These are phyloP conservation scores for Talaromyces sp. DNA, from an alignment of 2,329 filamentous ascomycete species.

Conservation along the genomic window DNA sequence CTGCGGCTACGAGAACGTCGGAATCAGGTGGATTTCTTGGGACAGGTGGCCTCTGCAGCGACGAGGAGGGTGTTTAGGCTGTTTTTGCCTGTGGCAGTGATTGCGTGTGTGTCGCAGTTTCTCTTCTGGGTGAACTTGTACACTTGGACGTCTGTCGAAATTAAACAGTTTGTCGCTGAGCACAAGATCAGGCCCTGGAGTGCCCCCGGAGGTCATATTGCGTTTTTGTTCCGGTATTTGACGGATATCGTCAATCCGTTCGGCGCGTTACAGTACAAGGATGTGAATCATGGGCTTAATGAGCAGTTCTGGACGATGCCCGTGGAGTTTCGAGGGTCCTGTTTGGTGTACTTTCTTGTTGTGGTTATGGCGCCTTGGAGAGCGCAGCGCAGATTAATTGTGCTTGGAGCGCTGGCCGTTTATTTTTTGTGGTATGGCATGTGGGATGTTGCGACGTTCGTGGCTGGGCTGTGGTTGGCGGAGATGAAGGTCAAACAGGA, in stretches of 20 bases:
- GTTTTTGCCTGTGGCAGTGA: constrained; percentile 27
- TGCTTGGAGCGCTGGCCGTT: not conserved
- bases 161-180: not conserved
- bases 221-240: constrained; percentile 7
- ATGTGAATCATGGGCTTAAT: constrained; percentile 19
- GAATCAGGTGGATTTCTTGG: not conserved
- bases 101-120: constrained; percentile 24
- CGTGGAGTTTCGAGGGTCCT: constrained; percentile 25
- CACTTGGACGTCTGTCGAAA: not conserved
- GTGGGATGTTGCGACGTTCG: constrained; percentile 13
- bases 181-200: constrained; percentile 8
- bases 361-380: constrained; percentile 11
- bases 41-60: constrained; percentile 19
- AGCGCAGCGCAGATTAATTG: not conserved
- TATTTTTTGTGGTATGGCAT: constrained; percentile 8
- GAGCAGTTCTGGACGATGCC: constrained; percentile 28
- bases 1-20: constrained; percentile 33
- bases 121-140: constrained; percentile 23
- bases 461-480: constrained; percentile 13
- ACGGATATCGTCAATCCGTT: constrained; percentile 7
- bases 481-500: constrained; percentile 12
- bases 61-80: constrained; percentile 33
- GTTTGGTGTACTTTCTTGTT: constrained; percentile 22
- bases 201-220: constrained; percentile 1
- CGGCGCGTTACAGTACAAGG: not conserved